Base-by-base conservation (phyloP, 495 filamentous ascomycete species). In the Aspergillus funiculosus region DNA sequence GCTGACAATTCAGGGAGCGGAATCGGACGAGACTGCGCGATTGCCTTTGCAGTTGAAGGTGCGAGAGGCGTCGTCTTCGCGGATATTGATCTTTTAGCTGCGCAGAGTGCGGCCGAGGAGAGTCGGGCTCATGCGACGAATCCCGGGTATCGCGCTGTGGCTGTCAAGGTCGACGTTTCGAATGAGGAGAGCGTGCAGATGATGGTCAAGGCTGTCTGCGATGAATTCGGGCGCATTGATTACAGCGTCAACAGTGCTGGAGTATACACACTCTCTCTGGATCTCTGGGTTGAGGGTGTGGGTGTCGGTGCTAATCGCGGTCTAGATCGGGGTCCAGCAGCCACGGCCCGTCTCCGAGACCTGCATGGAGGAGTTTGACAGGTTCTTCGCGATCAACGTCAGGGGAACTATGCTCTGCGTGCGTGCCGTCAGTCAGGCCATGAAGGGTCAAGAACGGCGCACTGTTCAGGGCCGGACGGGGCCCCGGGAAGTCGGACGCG, bases 181-280 rank as follows among this genome's bases (percentile, higher is more conserved):
- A 43, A 62, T 30, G 29, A 48, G n/a, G 44, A 36, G 5, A 53
- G 48, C 2, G 61, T 68, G 8, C 43, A 20, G 4, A 10, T 7
- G 6, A 25, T 24, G 20, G 38, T 40, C 5, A 3, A 39, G 21
- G 11, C 21, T 5, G 17, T 13, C 29, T 44, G 50, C 14, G 40
- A 42, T 5, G 35, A 7, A 2, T 66, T 64, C 51, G 52, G 48
- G 6, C 51, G 61, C 27, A 52, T 68, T 2, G 65, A 68, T 37
- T 66, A 64, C 35, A 44, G 46, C 8, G 46, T 68, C 13, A 61
- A 68, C 35, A 46, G 56, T 19, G 65, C 61, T 5, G 63, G 63
- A 24, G 62, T 66, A 38, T 46, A 47, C 8, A 2, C 10, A n/a
- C 11, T 3, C 22, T 10, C 1, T 2, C 2, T 46, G 10, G 10